Conservation (phyloP, 2,329 filamentous ascomycete species). For the Ramichloridium luteum region DNA sequence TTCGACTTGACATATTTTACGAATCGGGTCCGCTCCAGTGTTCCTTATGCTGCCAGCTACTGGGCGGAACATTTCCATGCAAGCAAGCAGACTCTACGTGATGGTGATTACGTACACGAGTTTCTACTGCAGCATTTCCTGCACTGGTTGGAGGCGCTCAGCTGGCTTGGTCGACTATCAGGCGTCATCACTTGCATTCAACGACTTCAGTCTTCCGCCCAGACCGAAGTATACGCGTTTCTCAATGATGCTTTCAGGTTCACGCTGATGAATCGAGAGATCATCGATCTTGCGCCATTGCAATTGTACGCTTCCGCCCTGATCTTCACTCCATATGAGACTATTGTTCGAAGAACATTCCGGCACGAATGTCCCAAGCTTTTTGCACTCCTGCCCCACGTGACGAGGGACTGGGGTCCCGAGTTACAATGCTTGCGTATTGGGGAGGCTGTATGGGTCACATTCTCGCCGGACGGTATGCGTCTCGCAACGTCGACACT, state of each 20-base stretch:
- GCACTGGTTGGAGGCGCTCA: constrained; percentile 35
- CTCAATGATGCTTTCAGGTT: constrained; percentile 24
- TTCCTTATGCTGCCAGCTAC: constrained; percentile 33
- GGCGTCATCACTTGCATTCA: constrained; percentile 7
- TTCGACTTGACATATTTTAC: constrained; percentile 9
- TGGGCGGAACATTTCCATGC: constrained; percentile 28
- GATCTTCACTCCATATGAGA: constrained; percentile 21
- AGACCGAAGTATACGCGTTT: constrained; percentile 13
- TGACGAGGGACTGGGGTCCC: constrained; percentile 1
- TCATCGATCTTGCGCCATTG: constrained; percentile 24
- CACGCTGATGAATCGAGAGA: constrained; percentile 18
- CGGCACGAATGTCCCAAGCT: constrained; percentile 9
- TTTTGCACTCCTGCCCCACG: constrained; percentile 8
- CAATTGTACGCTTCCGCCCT: constrained; percentile 27
- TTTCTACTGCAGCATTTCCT: constrained; percentile 33
- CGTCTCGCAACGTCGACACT: too few species aligned
- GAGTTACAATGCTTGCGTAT: too few species aligned
- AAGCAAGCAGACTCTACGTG: constrained; percentile 15
- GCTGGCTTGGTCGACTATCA: constrained; percentile 21
- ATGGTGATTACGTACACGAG: constrained; percentile 18
- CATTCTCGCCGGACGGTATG: too few species aligned
- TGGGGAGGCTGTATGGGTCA: too few species aligned
- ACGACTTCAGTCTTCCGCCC: constrained; percentile 1
- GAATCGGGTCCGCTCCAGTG: constrained; percentile 16
- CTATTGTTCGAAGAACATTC: constrained; percentile 19